Base-by-base conservation (phyloP, 2,329 filamentous ascomycete genomes). In the Venturia pyrina region DNA sequence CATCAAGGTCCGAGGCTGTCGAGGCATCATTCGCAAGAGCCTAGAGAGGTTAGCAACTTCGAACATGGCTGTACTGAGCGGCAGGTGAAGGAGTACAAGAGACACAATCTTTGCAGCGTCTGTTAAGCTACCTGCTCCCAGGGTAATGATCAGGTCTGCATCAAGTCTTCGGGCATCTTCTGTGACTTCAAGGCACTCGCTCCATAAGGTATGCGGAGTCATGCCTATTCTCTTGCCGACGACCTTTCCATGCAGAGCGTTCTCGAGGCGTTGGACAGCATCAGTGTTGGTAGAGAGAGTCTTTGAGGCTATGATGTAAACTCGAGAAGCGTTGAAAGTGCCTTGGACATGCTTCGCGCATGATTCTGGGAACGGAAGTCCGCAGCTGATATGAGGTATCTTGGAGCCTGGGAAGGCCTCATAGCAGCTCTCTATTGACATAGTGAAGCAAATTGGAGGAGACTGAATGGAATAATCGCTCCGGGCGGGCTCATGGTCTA, bases 111-210 rank as follows among this genome's bases (percentile, higher is more conserved):
- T 86, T 0, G 82, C 82, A 0, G 76, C 82, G 70, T 86, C 83
- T 0, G 81, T 85, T n/a, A 85, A 70, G 60, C 79, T 83, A 0
- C 84, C 83, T 0, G 78, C 83, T 3, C 84, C 83, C 1, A 86
- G 71, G 0, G 83, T 85, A 13, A 86, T 71, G 5, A 86, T 70
- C 50, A 81, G 76, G 73, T 86, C 83, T 0, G 77, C 77, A 4
- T 77, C 65, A 8, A 69, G 70, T 0, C 69, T 68, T 5, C 74
- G 70, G 1, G 77, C 76, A 28, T 83, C 79, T 0, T 74, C 69
- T 1, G 78, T 75, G 34, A 83, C 76, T 56, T 81, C 76, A 0
- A 85, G 69, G 7, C 84, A 78, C 66, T 85, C 80, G 1, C 78
- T 78, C 77, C 81, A 84, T 4, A 80, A 76, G 1, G 82, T 84